phyloP scores from a whole-genome alignment of 2,329 filamentous ascomycete species.

The Aspergillus pseudoterreus region DNA sequence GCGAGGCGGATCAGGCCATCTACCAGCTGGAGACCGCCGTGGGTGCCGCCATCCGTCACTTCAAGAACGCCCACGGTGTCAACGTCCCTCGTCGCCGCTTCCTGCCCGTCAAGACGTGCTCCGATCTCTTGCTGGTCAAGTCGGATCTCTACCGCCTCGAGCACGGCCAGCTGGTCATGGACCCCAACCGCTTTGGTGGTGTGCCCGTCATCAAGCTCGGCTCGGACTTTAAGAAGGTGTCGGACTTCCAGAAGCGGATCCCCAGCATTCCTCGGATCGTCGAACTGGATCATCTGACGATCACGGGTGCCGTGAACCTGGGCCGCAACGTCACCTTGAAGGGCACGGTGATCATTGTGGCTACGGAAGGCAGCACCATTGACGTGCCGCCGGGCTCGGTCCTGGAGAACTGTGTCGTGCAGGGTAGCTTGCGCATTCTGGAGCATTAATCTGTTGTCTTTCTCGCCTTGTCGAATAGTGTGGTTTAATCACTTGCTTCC shows the following conservation, averaged over 20 bases:
- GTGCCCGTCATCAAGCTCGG: conserved; percentile 98
- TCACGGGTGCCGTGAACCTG: conserved; percentile 95
- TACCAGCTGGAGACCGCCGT: conserved; percentile 98
- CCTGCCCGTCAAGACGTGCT: conserved; percentile 99
- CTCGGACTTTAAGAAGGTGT: conserved; percentile 99
- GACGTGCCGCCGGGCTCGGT: conserved; percentile 96
- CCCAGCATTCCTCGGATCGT: conserved; percentile 49
- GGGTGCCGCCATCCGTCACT: conserved; percentile 97
- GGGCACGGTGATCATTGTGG: conserved; percentile 97
- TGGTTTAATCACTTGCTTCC: not conserved
- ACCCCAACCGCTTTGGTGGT: conserved; percentile 91
- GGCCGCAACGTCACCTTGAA: conserved; percentile 94
- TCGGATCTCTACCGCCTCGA: conserved; percentile 98
- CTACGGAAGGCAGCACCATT: conserved; percentile 95
- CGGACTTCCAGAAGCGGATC: conserved; percentile 58
- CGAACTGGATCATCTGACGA: conserved; percentile 73
- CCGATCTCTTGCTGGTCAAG: conserved; percentile 98
- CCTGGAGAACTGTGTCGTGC: conserved; percentile 97
- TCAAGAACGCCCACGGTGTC: conserved; percentile 97
- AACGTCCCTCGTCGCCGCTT: conserved; percentile 97
- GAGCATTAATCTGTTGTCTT: conserved; percentile 52
- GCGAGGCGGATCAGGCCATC: conserved; percentile 95
- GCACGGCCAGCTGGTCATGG: conserved; percentile 97
- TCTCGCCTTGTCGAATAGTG: not conserved
- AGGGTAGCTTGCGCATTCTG: conserved; percentile 80